A percentile compares a stretch with the other conserved stretches of the same genome.
phyloP scores from a whole-genome alignment of 2,329 filamentous ascomycete genomes.

The Trichoderma koningii region DNA sequence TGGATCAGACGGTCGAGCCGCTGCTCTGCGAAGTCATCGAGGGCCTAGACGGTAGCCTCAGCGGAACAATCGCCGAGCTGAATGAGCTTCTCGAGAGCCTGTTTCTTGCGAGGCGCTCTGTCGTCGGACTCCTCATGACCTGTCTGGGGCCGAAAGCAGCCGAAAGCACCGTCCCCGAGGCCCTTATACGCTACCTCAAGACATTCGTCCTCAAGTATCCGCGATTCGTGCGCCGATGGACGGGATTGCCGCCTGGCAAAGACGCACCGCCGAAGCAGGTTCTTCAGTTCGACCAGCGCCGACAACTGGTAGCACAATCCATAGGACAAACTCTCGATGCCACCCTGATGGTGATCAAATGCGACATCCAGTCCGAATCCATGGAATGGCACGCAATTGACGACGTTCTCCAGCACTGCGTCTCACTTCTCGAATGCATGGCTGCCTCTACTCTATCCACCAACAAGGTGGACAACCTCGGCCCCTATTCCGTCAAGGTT shows the following conservation, averaged over 20 bases:
- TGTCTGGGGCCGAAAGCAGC: conserved; percentile 32
- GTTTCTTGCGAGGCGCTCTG: conserved; percentile 56
- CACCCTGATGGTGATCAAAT: conserved; percentile 58
- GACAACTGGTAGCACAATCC: conserved; percentile 54
- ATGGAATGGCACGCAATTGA: conserved; percentile 59
- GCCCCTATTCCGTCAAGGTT: conserved; percentile 63
- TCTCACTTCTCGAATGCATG: conserved; percentile 56
- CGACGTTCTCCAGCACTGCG: conserved; percentile 58
- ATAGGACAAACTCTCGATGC: conserved; percentile 63
- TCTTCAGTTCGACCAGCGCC: conserved; percentile 63
- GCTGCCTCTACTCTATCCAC: conserved; percentile 43
- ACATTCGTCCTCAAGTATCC: conserved; percentile 60
- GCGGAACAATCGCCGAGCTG: conserved; percentile 60
- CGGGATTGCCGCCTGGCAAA: conserved; percentile 58
- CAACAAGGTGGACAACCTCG: conserved; percentile 39
- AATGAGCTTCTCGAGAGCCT: conserved; percentile 63
- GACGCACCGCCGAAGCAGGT: conserved; percentile 58
- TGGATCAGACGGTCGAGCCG: conserved; percentile 43
- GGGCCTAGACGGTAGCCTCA: conserved; percentile 59
- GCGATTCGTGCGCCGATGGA: conserved; percentile 62
- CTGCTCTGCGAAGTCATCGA: conserved; percentile 54
- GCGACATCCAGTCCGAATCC: conserved; percentile 50
- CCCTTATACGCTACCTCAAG: conserved; percentile 50
- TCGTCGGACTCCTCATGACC: conserved; percentile 50
- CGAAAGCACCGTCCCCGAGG: conserved; percentile 25